Evolutionary conservation across 2,329 filamentous ascomycete species (phyloP).

Genomic region (Cryphonectria naterciae): DNA sequence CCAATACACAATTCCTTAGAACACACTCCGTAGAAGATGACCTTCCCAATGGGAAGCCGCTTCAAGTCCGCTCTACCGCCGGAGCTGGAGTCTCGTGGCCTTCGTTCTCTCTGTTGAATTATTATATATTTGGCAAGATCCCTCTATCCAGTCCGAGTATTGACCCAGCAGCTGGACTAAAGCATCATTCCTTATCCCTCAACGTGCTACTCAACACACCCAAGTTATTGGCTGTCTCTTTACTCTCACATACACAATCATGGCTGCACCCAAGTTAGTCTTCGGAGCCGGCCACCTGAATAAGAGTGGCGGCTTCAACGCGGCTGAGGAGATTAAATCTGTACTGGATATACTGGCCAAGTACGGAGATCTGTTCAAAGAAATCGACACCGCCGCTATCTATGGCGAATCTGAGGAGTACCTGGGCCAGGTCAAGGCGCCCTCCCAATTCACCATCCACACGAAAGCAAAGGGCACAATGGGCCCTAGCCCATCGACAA

Average conservation of each 20-base stretch:
- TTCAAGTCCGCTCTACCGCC: background rate
- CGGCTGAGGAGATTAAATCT: conserved; percentile 2
- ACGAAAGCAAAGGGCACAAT: conserved; percentile 32
- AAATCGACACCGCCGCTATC: conserved; percentile 32
- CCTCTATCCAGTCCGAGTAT: background rate
- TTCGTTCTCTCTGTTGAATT: background rate
- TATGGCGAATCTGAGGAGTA: conserved; percentile 34
- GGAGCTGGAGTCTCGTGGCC: background rate
- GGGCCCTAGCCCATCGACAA: conserved; percentile 19
- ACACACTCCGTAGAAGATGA: background rate
- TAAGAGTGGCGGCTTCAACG: background rate
- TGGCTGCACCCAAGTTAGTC: conserved; percentile 9
- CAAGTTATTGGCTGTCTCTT: background rate
- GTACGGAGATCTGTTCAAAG: conserved; percentile 23
- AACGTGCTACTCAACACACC: background rate
- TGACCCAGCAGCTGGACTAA: background rate
- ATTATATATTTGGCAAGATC: background rate
- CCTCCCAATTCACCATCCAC: conserved; percentile 33
- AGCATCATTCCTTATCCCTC: background rate
- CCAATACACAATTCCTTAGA: no score
- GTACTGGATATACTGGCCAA: conserved; percentile 1
- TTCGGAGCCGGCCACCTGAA: conserved; percentile 14
- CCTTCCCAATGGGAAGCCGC: background rate
- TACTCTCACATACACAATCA: background rate
- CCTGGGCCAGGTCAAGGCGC: conserved; percentile 30